phyloP scores from a whole-genome alignment of 1,284 basidiomycete genomes.

The Porphyrellus sp. region DNA sequence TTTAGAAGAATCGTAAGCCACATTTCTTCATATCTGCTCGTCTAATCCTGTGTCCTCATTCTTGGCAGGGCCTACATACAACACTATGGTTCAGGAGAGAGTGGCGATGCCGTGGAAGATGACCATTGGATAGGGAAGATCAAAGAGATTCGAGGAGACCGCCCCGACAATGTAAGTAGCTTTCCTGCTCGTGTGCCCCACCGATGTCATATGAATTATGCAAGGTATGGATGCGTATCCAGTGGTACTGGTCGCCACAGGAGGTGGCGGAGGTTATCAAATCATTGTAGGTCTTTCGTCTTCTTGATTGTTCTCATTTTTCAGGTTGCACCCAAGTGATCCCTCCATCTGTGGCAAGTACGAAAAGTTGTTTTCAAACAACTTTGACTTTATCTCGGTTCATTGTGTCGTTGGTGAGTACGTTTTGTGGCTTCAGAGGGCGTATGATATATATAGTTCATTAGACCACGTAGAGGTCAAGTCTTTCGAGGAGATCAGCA shows the following conservation, averaged over 20 bases:
- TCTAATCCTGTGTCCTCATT: not conserved
- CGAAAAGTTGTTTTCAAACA: slow-evolving; percentile 46
- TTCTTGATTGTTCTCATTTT: not conserved
- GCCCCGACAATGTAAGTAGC: slow-evolving; percentile 15
- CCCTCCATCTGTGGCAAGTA: slow-evolving; percentile 35
- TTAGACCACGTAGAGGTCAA: slow-evolving; percentile 31
- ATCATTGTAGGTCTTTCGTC: slow-evolving; percentile 41
- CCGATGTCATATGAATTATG: not conserved
- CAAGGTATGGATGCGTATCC: slow-evolving; percentile 47
- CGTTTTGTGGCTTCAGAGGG: not conserved
- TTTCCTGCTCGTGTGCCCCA: not conserved
- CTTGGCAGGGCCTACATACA: slow-evolving; percentile 36
- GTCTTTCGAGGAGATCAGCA: slow-evolving; percentile 34
- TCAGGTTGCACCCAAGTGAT: slow-evolving; percentile 32
- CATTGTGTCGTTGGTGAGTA: slow-evolving; percentile 42
- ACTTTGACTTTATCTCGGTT: slow-evolving; percentile 41
- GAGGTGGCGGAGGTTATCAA: slow-evolving; percentile 42
- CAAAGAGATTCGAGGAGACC: slow-evolving; percentile 19
- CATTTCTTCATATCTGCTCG: not conserved
- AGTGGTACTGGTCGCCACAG: slow-evolving; percentile 48
- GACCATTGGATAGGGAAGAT: slow-evolving; percentile 30
- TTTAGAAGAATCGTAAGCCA: slow-evolving; percentile 29
- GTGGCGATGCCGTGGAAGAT: not conserved
- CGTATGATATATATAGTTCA: not conserved
- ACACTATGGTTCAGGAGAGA: slow-evolving; percentile 5